Base-by-base conservation (phyloP, 306 rosid species). In the Leucaena leucocephala region DNA sequence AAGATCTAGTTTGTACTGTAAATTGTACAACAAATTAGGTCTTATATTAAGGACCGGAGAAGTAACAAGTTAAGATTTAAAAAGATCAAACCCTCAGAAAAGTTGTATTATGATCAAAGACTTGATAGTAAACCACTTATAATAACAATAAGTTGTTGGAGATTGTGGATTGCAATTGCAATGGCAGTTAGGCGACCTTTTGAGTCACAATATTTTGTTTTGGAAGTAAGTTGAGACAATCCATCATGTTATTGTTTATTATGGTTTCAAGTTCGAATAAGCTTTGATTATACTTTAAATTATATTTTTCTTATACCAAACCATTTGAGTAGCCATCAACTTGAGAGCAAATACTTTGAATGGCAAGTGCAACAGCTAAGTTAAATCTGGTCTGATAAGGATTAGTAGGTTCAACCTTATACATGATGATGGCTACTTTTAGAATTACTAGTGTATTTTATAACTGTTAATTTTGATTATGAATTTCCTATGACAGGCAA, bases 101-200 rank as follows among this genome's bases (percentile, higher is more conserved):
- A 77, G 65, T 21, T 62, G 46, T 73, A 54, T n/a, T 36, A 36
- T 71, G 42, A 44, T 69, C 35, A 55, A 43, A 12, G 13, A 55
- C 16, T 64, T 42, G 58, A 27, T 27, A 27, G 39, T 36, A 36
- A 36, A 74, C 13, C 64, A 36, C 43, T 72, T 43, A 16, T 14
- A 68, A 78, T 67, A 73, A 14, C 44, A 74, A 59, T 22, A 39
- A 70, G 54, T 14, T 48, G 54, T n/a, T 48, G 1, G 17, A 48
- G n/a, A 48, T 48, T n/a, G 3, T 13, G 17, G 54, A 4, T 48
- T 48, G 9, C 34, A 19, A 55, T 55, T 19, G 34, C 5, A 19
- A 8, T 3, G 0, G 3, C 34, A 19, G 27, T 19, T 19, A 19
- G 34, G 6, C 2, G 2, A 19, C 4, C 62, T 55, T 8, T 9